Evolutionary conservation across 495 filamentous ascomycete genomes (phyloP).

Genomic region (Tuber magnatum): DNA sequence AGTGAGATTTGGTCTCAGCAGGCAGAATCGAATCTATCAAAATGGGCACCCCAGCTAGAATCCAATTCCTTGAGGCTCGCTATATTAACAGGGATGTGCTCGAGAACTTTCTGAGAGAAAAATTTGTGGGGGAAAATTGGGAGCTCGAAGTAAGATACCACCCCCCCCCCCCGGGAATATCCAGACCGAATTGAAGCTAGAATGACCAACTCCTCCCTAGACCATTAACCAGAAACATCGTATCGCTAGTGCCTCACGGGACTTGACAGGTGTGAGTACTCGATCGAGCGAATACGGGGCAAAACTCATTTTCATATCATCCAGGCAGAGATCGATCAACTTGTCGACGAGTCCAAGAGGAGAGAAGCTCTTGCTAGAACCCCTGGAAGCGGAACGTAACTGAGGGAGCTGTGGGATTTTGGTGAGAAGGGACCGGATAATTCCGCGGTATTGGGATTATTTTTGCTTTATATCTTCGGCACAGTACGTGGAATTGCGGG

Average conservation of each 20-base stretch:
- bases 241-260: background rate
- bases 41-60: background rate
- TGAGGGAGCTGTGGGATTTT: background rate
- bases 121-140: background rate
- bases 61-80: background rate
- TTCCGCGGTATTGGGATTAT: background rate
- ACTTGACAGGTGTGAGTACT: background rate
- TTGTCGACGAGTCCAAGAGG: background rate
- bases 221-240: background rate
- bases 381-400: background rate
- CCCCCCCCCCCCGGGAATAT: background rate
- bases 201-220: background rate
- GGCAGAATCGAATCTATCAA: background rate
- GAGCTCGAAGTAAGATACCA: background rate
- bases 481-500: background rate
- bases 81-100: background rate
- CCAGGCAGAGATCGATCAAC: background rate
- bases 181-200: background rate
- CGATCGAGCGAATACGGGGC: background rate
- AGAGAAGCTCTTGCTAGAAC: background rate
- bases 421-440: background rate
- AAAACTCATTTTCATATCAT: background rate
- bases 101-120: background rate
- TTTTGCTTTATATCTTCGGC: background rate
- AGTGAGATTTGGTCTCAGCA: background rate